These are phyloP conservation scores for Floccularia luteovirens DNA, from an alignment of 768 basidiomycete species.

Conservation along the genomic window DNA sequence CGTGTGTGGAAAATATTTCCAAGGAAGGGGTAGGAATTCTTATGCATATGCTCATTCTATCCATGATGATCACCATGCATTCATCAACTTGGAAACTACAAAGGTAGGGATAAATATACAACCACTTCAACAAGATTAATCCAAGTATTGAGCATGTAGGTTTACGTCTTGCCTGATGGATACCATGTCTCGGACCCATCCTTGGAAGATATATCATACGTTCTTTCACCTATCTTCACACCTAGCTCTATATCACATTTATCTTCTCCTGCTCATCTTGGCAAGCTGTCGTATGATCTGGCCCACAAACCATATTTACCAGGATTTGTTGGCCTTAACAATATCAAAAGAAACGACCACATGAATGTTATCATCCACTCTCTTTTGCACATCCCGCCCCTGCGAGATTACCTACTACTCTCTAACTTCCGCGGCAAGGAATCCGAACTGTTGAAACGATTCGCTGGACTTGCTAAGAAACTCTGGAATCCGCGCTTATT, in stretches of 20 bases:
- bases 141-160: constrained; percentile 37
- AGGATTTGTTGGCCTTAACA: constrained; percentile 94
- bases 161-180: constrained; percentile 95
- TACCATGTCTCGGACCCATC: constrained; percentile 97
- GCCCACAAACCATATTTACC: constrained; percentile 75
- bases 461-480: constrained; percentile 84
- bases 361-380: constrained; percentile 96
- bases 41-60: constrained; percentile 97
- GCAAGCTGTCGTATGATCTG: constrained; percentile 82
- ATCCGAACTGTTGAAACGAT: constrained; percentile 82
- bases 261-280: constrained; percentile 49
- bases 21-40: constrained; percentile 88
- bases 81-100: constrained; percentile 89
- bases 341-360: constrained; percentile 96
- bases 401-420: constrained; percentile 83
- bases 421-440: constrained; percentile 68
- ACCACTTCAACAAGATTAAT: neutral
- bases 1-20: constrained; percentile 98
- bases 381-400: constrained; percentile 82
- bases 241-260: constrained; percentile 42
- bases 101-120: constrained; percentile 47
- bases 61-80: constrained; percentile 97
- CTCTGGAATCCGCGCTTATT: constrained; percentile 95
- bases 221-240: constrained; percentile 87
- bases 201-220: constrained; percentile 88